Evolutionary conservation across 257 asterid species (phyloP).

Genomic region (Voacanga thouarsii): DNA sequence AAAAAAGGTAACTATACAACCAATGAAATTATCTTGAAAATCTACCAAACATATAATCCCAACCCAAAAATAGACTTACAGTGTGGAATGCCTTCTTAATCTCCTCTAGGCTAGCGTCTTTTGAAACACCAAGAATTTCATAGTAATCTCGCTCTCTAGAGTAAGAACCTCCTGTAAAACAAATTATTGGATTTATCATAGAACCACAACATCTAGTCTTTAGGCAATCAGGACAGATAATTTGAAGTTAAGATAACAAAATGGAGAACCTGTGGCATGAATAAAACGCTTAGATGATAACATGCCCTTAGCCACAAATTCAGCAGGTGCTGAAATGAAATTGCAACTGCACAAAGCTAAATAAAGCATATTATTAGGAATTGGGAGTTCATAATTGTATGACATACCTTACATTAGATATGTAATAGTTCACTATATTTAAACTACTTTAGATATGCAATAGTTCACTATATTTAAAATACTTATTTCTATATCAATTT

Average conservation of each 20-base stretch:
- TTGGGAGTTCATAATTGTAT: background rate
- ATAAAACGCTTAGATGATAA: constrained; percentile 44
- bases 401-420: background rate
- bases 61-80: constrained; percentile 42
- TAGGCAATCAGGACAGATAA: background rate
- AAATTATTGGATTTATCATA: constrained; percentile 4
- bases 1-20: background rate
- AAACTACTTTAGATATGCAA: background rate
- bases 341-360: constrained; percentile 35
- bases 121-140: constrained; percentile 73
- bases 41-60: background rate
- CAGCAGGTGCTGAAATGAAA: constrained; percentile 27
- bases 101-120: constrained; percentile 61
- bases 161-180: constrained; percentile 42
- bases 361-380: constrained; percentile 26
- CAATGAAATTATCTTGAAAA: background rate
- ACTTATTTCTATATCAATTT: background rate
- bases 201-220: background rate
- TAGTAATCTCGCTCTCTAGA: constrained; percentile 57
- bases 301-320: constrained; percentile 32
- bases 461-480: background rate
- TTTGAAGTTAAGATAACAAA: background rate
- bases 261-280: constrained; percentile 72
- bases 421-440: background rate
- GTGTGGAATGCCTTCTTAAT: constrained; percentile 84